These are phyloP conservation scores for Gastrolobium villosum DNA, from an alignment of 306 rosid genomes.

Conservation along the genomic window DNA sequence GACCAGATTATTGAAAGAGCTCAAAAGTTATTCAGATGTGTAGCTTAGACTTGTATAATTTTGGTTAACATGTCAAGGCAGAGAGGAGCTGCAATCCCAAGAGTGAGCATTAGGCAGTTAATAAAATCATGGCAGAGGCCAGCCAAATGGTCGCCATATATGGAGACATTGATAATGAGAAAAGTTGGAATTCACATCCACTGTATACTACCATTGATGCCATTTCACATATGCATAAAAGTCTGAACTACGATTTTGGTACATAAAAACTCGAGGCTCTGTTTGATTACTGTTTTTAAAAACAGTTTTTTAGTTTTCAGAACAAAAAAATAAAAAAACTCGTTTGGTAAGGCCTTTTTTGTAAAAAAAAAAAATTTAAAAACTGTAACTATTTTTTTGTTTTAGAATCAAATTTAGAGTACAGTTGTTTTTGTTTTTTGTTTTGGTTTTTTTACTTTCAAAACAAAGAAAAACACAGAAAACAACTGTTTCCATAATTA, in stretches of 20 bases:
- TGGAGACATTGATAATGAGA: not conserved
- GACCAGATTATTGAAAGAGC: not conserved
- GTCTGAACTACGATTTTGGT: conserved; percentile 11
- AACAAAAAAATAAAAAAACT: no score
- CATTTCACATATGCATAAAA: not conserved
- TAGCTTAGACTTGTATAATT: conserved; percentile 1
- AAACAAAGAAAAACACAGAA: no score
- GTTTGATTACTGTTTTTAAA: no score
- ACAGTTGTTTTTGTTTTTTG: no score
- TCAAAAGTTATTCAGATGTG: not conserved
- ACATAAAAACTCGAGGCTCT: conserved; percentile 7
- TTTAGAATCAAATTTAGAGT: no score
- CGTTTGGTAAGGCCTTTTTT: no score
- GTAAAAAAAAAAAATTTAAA: no score
- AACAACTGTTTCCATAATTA: no score
- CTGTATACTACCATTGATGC: not conserved
- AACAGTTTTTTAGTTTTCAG: no score
- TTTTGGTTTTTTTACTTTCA: no score
- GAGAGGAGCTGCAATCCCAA: not conserved
- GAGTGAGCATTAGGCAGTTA: not conserved
- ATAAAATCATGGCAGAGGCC: not conserved
- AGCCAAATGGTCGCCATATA: not conserved
- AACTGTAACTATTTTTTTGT: no score
- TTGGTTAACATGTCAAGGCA: not conserved
- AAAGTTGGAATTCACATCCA: not conserved